Percentiles rank a stretch among this genome's conserved stretches.
Conservation (phyloP, 768 basidiomycete genomes). For the Termitomyces sp. region DNA sequence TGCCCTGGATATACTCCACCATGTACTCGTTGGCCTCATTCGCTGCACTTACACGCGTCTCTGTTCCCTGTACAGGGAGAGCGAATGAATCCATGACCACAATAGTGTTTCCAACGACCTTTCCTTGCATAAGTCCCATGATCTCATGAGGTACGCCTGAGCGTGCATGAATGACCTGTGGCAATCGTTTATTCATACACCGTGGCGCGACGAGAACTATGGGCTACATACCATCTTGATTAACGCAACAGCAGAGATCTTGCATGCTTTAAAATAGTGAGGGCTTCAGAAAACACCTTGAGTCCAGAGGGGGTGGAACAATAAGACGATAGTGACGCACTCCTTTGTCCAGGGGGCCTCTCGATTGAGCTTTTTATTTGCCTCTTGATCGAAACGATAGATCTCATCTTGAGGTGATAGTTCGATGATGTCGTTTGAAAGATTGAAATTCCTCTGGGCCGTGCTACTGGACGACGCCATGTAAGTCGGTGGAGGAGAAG, state of each 20-base stretch:
- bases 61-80: constrained; percentile 95
- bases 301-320: not conserved
- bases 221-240: constrained; percentile 77
- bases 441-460: constrained; percentile 68
- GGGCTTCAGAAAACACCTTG: constrained; percentile 37
- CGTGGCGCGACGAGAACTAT: not conserved
- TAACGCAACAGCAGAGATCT: constrained; percentile 91
- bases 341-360: constrained; percentile 85
- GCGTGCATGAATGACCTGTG: constrained; percentile 93
- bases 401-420: constrained; percentile 76
- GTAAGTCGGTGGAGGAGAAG: not conserved
- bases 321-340: constrained; percentile 36
- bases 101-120: constrained; percentile 72
- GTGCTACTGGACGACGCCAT: constrained; percentile 36
- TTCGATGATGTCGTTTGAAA: constrained; percentile 65
- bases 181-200: not conserved
- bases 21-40: constrained; percentile 98
- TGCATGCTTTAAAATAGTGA: constrained; percentile 82
- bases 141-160: constrained; percentile 98
- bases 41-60: constrained; percentile 95
- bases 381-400: constrained; percentile 66
- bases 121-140: constrained; percentile 99
- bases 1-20: constrained; percentile 85
- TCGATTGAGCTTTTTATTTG: constrained; percentile 57
- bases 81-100: constrained; percentile 97